Conservation (phyloP, 164 flowering plant species). For the Stephania yunnanensis region DNA sequence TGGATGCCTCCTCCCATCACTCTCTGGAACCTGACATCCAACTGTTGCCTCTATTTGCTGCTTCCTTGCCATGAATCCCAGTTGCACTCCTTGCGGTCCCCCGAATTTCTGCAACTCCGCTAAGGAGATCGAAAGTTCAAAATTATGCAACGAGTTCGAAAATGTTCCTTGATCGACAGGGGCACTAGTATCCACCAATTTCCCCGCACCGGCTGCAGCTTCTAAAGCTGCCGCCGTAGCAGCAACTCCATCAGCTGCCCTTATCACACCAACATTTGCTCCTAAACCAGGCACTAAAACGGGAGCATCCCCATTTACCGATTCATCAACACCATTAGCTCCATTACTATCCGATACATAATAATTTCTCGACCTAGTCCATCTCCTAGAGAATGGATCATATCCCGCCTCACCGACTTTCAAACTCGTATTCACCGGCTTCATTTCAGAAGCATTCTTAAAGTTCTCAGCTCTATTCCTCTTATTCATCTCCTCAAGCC, state of each 20-base stretch:
- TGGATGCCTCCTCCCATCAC: constrained; percentile 85
- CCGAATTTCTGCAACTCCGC: constrained; percentile 64
- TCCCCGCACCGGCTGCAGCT: constrained; percentile 94
- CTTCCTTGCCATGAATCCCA: constrained; percentile 84
- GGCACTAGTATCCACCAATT: constrained; percentile 85
- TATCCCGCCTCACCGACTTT: constrained; percentile 95
- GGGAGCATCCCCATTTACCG: constrained; percentile 22
- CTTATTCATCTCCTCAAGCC: constrained; percentile 84
- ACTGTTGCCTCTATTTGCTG: constrained; percentile 80
- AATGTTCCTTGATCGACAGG: constrained; percentile 91
- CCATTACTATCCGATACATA: constrained; percentile 47
- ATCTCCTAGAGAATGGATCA: constrained; percentile 94
- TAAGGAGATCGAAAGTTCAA: constrained; percentile 78
- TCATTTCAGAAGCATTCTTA: constrained; percentile 77
- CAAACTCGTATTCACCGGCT: constrained; percentile 51
- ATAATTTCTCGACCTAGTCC: constrained; percentile 88
- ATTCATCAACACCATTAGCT: constrained; percentile 26
- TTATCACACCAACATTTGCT: constrained; percentile 4
- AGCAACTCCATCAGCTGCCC: constrained; percentile 35
- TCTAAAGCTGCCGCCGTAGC: constrained; percentile 82
- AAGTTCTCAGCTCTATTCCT: constrained; percentile 85
- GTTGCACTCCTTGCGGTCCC: constrained; percentile 67
- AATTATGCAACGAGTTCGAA: constrained; percentile 60
- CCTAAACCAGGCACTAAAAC: constrained; percentile 13
- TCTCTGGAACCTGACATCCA: constrained; percentile 68